Conservation (phyloP, 1,139 yeast genomes). For the Pichia sp. region DNA sequence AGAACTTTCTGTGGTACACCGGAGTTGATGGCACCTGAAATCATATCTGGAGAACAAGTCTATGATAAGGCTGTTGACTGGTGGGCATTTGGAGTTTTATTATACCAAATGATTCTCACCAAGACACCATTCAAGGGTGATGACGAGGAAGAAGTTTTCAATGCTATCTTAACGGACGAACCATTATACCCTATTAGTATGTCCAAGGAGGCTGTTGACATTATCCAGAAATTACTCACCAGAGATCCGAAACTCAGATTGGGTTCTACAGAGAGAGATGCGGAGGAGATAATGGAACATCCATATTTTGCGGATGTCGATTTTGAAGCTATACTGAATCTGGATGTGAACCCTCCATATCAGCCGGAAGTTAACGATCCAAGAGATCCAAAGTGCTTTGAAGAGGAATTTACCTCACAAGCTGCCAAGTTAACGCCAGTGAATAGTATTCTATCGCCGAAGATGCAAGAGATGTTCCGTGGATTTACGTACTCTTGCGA, state of each 20-base stretch:
- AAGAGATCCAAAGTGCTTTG: slow-evolving; percentile 89
- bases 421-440: slow-evolving; percentile 95
- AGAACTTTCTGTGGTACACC: slow-evolving; percentile 99
- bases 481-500: slow-evolving; percentile 91
- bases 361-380: slow-evolving; percentile 76
- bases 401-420: slow-evolving; percentile 90
- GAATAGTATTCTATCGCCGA: slow-evolving; percentile 75
- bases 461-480: slow-evolving; percentile 93
- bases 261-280: slow-evolving; percentile 85
- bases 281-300: slow-evolving; percentile 90
- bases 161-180: slow-evolving; percentile 95
- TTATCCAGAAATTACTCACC: slow-evolving; percentile 81
- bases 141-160: slow-evolving; percentile 96
- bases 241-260: slow-evolving; percentile 81
- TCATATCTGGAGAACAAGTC: slow-evolving; percentile 76
- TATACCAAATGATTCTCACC: slow-evolving; percentile 93
- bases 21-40: slow-evolving; percentile 99
- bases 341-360: slow-evolving; percentile 79
- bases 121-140: slow-evolving; percentile 98
- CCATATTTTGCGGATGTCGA: slow-evolving; percentile 86
- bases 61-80: slow-evolving; percentile 95
- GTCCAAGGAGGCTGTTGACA: slow-evolving; percentile 95
- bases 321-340: slow-evolving; percentile 75
- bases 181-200: slow-evolving; percentile 96
- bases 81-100: slow-evolving; percentile 99